phyloP scores from a whole-genome alignment of 345 rosid species.

The Clausena lansium region DNA sequence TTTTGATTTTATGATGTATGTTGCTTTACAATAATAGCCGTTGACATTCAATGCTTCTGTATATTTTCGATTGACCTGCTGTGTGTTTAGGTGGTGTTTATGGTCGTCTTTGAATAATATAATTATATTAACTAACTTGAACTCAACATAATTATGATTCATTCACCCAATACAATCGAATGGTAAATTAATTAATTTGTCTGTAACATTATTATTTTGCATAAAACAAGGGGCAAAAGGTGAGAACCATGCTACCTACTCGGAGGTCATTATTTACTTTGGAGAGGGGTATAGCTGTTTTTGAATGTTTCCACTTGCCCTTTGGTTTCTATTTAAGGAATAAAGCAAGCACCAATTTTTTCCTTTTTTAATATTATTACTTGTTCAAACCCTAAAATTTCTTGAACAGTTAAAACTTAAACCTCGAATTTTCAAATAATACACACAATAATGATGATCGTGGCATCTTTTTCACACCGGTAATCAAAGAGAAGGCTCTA shows the following conservation, averaged over 20 bases:
- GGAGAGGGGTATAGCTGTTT: no score
- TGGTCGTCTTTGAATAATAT: background rate
- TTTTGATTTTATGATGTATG: background rate
- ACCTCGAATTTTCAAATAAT: no score
- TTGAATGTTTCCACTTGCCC: background rate
- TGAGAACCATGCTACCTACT: background rate
- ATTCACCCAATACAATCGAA: background rate
- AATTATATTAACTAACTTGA: background rate
- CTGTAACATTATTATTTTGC: background rate
- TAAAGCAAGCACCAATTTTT: no score
- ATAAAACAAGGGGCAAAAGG: background rate
- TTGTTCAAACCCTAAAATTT: no score
- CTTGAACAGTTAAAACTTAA: no score
- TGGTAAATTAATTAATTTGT: no score
- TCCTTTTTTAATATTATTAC: no score
- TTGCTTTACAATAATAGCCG: background rate
- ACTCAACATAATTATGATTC: background rate
- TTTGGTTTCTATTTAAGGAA: no score
- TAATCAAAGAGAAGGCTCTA: no score
- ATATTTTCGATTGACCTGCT: background rate
- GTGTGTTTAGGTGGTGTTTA: background rate
- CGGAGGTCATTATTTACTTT: background rate
- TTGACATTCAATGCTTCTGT: slow-evolving; percentile 22
- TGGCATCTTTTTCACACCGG: no score
- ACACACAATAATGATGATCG: no score